Base-by-base conservation (phyloP, 2,329 filamentous ascomycete species). In the Bertia moriformis region DNA sequence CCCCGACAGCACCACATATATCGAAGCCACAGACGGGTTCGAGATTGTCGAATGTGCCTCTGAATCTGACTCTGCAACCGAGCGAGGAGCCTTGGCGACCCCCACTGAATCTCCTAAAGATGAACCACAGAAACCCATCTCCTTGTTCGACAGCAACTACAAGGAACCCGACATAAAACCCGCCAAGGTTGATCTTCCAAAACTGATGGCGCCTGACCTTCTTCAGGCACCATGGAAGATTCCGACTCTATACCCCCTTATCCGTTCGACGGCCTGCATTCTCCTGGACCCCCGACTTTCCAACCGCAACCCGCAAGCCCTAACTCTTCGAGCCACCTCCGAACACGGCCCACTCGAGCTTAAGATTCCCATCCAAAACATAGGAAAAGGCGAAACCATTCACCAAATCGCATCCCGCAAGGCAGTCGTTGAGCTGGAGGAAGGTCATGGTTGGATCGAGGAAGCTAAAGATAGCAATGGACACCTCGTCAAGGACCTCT, bases 331-430 rank as follows among this genome's bases (percentile, higher is more conserved):
- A 15, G 79, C 67, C 1, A 75, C 62, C 0, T 77, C 67, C 3
- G 44, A 53, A 0, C 61, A 73, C 24, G 75, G 76, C 0, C 73
- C 75, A 0, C 58, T 86, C 0, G 63, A 72, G 39, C 65, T 84
- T 4, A 67, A 72, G 32, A 77, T 87, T 12, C 77, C 78, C 0
- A 61, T 86, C 27, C 63, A 69, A 2, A 47, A 61, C 2, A 53
- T 72, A 0, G 46, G 61, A 0, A 61, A 58, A 20, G 65, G 63
- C 2, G 57, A 71, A 39, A 79, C 69, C 0, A 70, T 85, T 32
- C 81, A 86, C 50, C 76, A 82, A 46, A 71, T 87, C 0, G 79
- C 79, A 1, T 78, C 77, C 0, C 72, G 73, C 40, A 83, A 78
- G 51, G 74, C 75, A 2, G 64, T 79, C 14, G 62, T 71, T 37